Conservation (phyloP, 495 filamentous ascomycete species). For the Podospora pseudopauciseta region DNA sequence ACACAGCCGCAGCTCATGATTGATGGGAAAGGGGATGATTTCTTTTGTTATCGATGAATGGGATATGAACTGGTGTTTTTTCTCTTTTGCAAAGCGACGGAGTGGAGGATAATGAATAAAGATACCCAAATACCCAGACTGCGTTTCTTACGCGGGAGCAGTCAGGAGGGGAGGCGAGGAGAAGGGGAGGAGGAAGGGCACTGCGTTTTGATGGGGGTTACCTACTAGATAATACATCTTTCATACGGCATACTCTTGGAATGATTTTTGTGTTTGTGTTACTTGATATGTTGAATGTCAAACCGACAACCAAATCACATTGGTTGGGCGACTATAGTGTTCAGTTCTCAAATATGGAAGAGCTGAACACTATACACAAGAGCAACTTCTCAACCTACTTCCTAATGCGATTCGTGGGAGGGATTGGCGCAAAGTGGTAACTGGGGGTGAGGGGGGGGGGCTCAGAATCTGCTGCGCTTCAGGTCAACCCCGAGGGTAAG, state of each 20-base stretch:
- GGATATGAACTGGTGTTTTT: background rate
- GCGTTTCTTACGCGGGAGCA: background rate
- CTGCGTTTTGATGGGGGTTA: background rate
- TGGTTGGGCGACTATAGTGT: too few species aligned
- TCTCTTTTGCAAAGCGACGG: background rate
- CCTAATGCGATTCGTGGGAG: conserved; percentile 1
- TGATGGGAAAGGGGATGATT: background rate
- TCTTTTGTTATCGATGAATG: background rate
- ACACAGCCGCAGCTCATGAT: background rate
- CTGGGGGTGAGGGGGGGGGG: background rate
- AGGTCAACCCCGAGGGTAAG: background rate
- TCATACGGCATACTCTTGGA: too few species aligned
- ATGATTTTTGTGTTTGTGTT: too few species aligned
- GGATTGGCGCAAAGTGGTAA: background rate
- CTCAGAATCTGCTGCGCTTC: background rate
- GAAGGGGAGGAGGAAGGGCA: background rate
- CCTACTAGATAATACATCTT: background rate
- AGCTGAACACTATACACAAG: too few species aligned
- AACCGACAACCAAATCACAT: too few species aligned
- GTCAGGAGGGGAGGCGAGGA: background rate
- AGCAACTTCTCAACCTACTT: background rate
- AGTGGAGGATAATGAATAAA: conserved; percentile 4
- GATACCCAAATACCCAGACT: conserved; percentile 11
- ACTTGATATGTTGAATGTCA: too few species aligned
- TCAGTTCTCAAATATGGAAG: too few species aligned